Base-by-base conservation (phyloP, 2,329 filamentous ascomycete species). In the Fusarium sacchari region DNA sequence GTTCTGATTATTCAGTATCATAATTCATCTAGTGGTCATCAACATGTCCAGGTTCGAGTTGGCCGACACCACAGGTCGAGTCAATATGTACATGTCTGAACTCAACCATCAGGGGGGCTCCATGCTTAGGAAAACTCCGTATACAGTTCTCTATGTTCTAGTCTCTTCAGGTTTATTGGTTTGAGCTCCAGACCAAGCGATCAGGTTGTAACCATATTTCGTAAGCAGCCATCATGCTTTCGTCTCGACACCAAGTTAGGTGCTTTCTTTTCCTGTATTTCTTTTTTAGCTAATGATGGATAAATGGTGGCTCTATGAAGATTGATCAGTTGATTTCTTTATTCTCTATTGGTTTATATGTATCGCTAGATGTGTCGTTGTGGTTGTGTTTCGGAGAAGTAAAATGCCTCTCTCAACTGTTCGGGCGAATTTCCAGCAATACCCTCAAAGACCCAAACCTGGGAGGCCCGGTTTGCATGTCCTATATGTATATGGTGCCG, bases 31-130 rank as follows among this genome's bases (percentile, higher is more conserved):
- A 4, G 18, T 10, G 18, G 5, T 15, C 13, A 14, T 28, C 2
- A 20, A 28, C 4, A 20, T 20, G 12, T 44, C 24, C 1, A 10
- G 10, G 12, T 26, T 7, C 32, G 32, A 32, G 32, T 32, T 20
- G 7, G 7, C 7, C 12, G 7, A 44, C 7, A 14, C 17, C 4
- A 26, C 43, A 4, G 24, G 8, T 26, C 12, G 5, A 10, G 24
- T 26, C 5, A 1, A 44, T 7, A 0, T 26, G 5, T 10, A 26
- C 4, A 7, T 5, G 5, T 26, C 5, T 44, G 6, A 44, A 26
- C 43, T 20, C 17, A 20, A 10, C 1, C 42, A 26, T 10, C 24
- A 20, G 2, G 43, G 24, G 2, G 3, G 2, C 24, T 20, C 17
- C 12, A 26, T 44, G 2, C 18, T 7, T 7, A 4, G 2, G 14